phyloP scores from a whole-genome alignment of 1,139 yeast genomes.

The Yamadazyma jaroonii region DNA sequence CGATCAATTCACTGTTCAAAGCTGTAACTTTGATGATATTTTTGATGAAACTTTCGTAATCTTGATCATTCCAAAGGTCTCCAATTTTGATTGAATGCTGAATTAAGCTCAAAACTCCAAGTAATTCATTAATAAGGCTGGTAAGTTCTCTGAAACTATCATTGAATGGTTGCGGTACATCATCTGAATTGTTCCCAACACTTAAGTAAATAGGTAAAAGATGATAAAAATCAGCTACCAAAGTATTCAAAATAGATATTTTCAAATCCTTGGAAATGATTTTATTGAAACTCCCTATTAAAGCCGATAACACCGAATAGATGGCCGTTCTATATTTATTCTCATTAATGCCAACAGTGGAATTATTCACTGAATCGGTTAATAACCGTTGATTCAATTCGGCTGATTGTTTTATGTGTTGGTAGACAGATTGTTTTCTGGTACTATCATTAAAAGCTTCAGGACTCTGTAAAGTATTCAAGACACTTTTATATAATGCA shows the following conservation, averaged over 20 bases:
- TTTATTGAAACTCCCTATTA: conserved; percentile 35
- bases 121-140: conserved; percentile 9
- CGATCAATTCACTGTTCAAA: conserved; percentile 24
- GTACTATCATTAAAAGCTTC: conserved; percentile 39
- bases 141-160: conserved; percentile 10
- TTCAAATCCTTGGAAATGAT: conserved; percentile 22
- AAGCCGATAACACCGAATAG: conserved; percentile 26
- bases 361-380: conserved; percentile 16
- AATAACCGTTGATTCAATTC: conserved; percentile 20
- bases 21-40: conserved; percentile 23
- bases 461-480: conserved; percentile 52
- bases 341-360: conserved; percentile 20
- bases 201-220: conserved; percentile 9
- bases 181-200: conserved; percentile 5
- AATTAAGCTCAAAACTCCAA: conserved; percentile 12
- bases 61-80: conserved; percentile 8
- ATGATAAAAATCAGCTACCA: conserved; percentile 11
- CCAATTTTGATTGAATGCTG: conserved; percentile 26
- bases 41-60: conserved; percentile 17
- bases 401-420: conserved; percentile 23
- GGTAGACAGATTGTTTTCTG: conserved; percentile 29
- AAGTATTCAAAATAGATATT: conserved; percentile 5
- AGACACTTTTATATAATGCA: conserved; percentile 50
- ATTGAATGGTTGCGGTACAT: not conserved
- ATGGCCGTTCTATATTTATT: conserved; percentile 24